Percentiles rank a stretch among this genome's conserved stretches.
Evolutionary conservation across 176 grass and related monocot genomes (phyloP).

Genomic region (Oryza officinalis): DNA sequence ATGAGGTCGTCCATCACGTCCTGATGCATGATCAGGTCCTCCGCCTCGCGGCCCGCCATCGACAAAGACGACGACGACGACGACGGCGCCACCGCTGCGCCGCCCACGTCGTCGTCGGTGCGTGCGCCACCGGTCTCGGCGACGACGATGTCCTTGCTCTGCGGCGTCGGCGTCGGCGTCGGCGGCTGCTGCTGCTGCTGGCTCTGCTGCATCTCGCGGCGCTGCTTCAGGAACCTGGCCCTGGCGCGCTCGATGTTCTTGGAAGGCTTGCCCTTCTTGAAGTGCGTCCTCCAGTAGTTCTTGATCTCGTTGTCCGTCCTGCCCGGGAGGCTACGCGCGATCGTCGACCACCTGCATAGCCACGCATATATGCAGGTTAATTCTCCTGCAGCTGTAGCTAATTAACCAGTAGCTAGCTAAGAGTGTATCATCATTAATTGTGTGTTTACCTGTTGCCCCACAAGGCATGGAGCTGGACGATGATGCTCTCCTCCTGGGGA

Average conservation of each 20-base stretch:
- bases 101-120: too few species aligned
- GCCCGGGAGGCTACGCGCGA: slow-evolving; percentile 84
- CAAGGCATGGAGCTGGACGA: slow-evolving; percentile 80
- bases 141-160: background rate
- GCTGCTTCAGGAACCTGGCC: slow-evolving; percentile 65
- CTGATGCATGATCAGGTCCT: slow-evolving; percentile 37
- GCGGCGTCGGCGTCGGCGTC: background rate
- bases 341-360: slow-evolving; percentile 81
- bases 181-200: background rate
- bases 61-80: too few species aligned
- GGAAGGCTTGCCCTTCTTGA: slow-evolving; percentile 82
- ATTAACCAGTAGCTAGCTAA: background rate
- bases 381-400: background rate
- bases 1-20: slow-evolving; percentile 47
- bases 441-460: slow-evolving; percentile 76
- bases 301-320: slow-evolving; percentile 99
- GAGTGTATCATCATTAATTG: background rate
- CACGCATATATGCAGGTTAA: background rate
- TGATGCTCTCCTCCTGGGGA: slow-evolving; percentile 76
- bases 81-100: too few species aligned
- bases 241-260: slow-evolving; percentile 80
- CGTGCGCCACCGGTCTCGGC: too few species aligned
- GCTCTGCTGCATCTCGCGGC: slow-evolving; percentile 49
- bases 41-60: background rate
- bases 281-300: slow-evolving; percentile 99